Percentiles rank a stretch among this genome's conserved stretches.
phyloP scores from a whole-genome alignment of 2,329 filamentous ascomycete genomes.

The Paraphoma chrysanthemicola region DNA sequence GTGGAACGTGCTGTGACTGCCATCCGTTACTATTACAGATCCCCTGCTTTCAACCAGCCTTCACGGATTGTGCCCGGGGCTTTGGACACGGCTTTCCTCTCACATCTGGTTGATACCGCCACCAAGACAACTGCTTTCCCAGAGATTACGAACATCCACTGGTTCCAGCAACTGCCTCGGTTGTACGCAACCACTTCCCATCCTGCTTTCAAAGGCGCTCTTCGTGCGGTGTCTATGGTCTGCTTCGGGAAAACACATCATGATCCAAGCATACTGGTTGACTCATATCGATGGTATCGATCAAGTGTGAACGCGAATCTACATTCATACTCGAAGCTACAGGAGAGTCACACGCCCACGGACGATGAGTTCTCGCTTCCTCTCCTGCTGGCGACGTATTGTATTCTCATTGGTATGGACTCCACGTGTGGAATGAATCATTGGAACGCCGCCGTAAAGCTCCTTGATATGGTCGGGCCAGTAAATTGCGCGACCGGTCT shows the following conservation, averaged over 20 bases:
- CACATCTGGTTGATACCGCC: slow-evolving; percentile 40
- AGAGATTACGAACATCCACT: slow-evolving; percentile 26
- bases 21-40: slow-evolving; percentile 31
- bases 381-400: too few relatives aligned
- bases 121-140: slow-evolving; percentile 21
- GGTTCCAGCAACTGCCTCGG: slow-evolving; percentile 31
- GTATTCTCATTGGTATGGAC: too few relatives aligned
- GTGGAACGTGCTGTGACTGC: slow-evolving; percentile 28
- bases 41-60: slow-evolving; percentile 34
- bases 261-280: slow-evolving; percentile 36
- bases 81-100: slow-evolving; percentile 36
- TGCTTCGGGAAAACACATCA: slow-evolving; percentile 39
- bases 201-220: slow-evolving; percentile 35
- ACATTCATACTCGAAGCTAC: slow-evolving; percentile 24
- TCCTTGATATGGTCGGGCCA: too few relatives aligned
- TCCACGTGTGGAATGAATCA: too few relatives aligned
- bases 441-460: too few relatives aligned
- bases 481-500: too few relatives aligned
- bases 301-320: slow-evolving; percentile 35
- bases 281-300: slow-evolving; percentile 43
- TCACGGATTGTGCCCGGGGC: slow-evolving; percentile 28
- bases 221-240: slow-evolving; percentile 43
- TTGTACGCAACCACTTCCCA: slow-evolving; percentile 25
- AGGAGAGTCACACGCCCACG: slow-evolving; percentile 24
- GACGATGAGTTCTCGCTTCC: slow-evolving; percentile 24